These are phyloP conservation scores for Talaromyces sp. DNA, from an alignment of 2,329 filamentous ascomycete genomes.

Conservation along the genomic window DNA sequence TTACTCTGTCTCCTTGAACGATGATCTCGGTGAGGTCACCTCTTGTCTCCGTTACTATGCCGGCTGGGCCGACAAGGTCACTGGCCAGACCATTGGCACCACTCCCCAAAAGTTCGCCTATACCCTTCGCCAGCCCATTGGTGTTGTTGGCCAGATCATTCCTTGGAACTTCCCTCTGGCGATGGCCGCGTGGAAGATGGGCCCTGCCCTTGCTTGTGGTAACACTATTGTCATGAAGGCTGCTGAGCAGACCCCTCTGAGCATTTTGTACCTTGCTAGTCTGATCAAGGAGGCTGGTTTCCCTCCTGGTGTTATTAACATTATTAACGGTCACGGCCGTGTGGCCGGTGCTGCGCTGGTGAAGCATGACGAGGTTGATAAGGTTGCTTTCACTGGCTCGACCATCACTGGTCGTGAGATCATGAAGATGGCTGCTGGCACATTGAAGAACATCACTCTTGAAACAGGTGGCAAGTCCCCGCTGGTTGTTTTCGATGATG, in stretches of 20 bases:
- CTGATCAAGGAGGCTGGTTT: slow-evolving; percentile 29
- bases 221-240: slow-evolving; percentile 30
- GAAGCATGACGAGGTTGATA: slow-evolving; percentile 22
- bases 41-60: slow-evolving; percentile 82
- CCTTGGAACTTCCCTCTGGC: slow-evolving; percentile 75
- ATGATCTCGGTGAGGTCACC: slow-evolving; percentile 69
- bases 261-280: slow-evolving; percentile 25
- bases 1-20: slow-evolving; percentile 55
- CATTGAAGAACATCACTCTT: slow-evolving; percentile 50
- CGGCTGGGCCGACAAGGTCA: slow-evolving; percentile 90
- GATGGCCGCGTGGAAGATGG: slow-evolving; percentile 30
- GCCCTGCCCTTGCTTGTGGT: slow-evolving; percentile 28
- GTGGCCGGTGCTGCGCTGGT: slow-evolving; percentile 28
- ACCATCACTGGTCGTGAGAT: slow-evolving; percentile 28
- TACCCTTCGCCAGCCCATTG: slow-evolving; percentile 75
- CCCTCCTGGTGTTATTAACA: slow-evolving; percentile 28
- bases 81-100: slow-evolving; percentile 72
- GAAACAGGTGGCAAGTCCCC: slow-evolving; percentile 55
- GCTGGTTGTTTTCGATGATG: slow-evolving; percentile 49
- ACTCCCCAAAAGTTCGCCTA: slow-evolving; percentile 75
- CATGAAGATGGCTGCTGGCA: slow-evolving; percentile 31
- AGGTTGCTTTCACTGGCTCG: slow-evolving; percentile 29
- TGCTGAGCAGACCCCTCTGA: slow-evolving; percentile 29
- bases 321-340: slow-evolving; percentile 28
- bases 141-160: slow-evolving; percentile 85